These are phyloP conservation scores for Kuraishia molischiana DNA, from an alignment of 805 yeast species.

Conservation along the genomic window DNA sequence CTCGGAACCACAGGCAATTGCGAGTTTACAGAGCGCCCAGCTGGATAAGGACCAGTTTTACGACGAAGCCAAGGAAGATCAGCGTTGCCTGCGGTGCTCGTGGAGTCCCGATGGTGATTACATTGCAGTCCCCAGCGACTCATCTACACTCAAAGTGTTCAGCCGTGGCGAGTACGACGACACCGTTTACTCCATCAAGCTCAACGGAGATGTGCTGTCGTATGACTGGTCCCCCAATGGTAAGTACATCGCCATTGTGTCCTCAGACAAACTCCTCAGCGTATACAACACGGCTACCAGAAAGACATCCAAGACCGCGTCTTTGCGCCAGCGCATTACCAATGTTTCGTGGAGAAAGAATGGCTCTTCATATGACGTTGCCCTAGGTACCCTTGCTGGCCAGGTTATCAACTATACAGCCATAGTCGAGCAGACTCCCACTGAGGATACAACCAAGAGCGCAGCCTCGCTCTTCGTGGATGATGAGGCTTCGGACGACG, in stretches of 20 bases:
- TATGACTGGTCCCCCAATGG: slow-evolving; percentile 52
- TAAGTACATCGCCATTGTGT: slow-evolving; percentile 47
- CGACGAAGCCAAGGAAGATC: slow-evolving; percentile 21
- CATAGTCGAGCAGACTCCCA: background rate
- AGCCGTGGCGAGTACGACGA: slow-evolving; percentile 24
- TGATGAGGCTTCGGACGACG: slow-evolving; percentile 10
- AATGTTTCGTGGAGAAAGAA: slow-evolving; percentile 22
- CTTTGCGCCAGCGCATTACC: slow-evolving; percentile 4
- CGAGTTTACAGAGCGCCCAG: slow-evolving; percentile 26
- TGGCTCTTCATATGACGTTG: slow-evolving; percentile 14
- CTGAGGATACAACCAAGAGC: background rate
- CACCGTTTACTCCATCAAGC: slow-evolving; percentile 1
- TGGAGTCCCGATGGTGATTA: slow-evolving; percentile 68
- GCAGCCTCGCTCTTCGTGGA: slow-evolving; percentile 4
- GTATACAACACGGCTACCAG: slow-evolving; percentile 27
- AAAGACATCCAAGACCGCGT: background rate
- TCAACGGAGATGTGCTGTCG: slow-evolving; percentile 1
- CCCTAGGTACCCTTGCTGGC: slow-evolving; percentile 35
- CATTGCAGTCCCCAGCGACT: slow-evolving; percentile 55
- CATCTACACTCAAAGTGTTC: slow-evolving; percentile 33
- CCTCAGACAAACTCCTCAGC: slow-evolving; percentile 36
- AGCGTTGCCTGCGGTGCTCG: slow-evolving; percentile 27
- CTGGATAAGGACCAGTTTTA: slow-evolving; percentile 25
- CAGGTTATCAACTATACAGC: slow-evolving; percentile 19
- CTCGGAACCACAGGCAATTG: slow-evolving; percentile 41